These are phyloP conservation scores for Stephanodiscus triporus DNA, from an alignment of 108 stramenopile species.

Conservation along the genomic window DNA sequence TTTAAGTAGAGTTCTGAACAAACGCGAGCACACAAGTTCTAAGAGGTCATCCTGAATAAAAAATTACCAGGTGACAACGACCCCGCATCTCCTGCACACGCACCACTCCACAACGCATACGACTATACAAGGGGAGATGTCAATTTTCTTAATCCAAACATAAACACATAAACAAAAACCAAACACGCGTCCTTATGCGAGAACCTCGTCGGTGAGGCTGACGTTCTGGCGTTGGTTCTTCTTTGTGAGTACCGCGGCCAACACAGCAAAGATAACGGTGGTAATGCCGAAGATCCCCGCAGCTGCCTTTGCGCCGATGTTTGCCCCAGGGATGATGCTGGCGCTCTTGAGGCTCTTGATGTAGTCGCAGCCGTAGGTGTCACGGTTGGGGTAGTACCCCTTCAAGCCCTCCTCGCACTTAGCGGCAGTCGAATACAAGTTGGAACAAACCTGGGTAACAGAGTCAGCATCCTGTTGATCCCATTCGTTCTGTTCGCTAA, in stretches of 20 bases:
- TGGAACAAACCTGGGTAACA: conserved; percentile 68
- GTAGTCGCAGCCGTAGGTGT: conserved; percentile 56
- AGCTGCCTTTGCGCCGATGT: conserved; percentile 31
- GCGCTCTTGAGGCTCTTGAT: conserved; percentile 38
- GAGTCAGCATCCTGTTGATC: conserved; percentile 47
- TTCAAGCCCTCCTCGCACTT: conserved; percentile 82
- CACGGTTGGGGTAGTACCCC: conserved; percentile 52
- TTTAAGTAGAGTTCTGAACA: too few relatives aligned
- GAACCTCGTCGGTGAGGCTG: conserved; percentile 14
- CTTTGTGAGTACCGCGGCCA: conserved; percentile 25
- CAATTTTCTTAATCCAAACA: background rate
- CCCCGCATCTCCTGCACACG: background rate
- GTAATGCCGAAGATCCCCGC: conserved; percentile 42
- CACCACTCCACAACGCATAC: background rate
- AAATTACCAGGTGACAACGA: background rate
- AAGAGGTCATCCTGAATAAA: background rate
- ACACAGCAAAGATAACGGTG: conserved; percentile 33
- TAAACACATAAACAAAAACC: background rate
- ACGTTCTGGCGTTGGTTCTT: conserved; percentile 31
- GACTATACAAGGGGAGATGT: background rate
- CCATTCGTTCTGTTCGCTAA: conserved; percentile 43
- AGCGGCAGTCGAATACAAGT: conserved; percentile 68
- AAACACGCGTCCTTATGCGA: conserved; percentile 9
- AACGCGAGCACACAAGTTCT: background rate
- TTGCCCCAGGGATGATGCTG: background rate